Evolutionary conservation across 176 grass and related monocot species (phyloP).

Genomic region (Lolium perenne): DNA sequence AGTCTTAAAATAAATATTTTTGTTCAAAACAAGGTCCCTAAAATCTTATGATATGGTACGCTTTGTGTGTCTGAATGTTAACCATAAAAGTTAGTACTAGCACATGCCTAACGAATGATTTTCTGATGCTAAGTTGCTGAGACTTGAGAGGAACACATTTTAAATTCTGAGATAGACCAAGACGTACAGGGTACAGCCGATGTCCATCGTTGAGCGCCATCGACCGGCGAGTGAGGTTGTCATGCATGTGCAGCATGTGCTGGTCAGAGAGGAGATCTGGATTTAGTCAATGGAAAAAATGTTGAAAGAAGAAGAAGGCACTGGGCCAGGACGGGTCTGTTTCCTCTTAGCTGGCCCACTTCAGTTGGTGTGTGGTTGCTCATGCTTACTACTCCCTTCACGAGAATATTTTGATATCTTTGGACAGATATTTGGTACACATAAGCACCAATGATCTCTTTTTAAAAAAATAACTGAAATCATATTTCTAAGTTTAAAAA

Average conservation of each 20-base stretch:
- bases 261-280: not conserved
- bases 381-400: not conserved
- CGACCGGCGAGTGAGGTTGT: not conserved
- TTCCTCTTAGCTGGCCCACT: slow-evolving; percentile 7
- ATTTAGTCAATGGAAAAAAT: not conserved
- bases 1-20: no score
- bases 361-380: not conserved
- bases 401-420: not conserved
- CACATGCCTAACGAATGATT: no score
- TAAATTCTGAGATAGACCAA: not conserved
- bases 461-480: no score
- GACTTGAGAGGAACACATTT: not conserved
- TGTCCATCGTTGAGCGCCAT: not conserved
- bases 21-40: no score
- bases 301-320: not conserved
- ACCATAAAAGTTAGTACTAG: no score
- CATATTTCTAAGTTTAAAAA: no score
- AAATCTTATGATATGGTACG: no score
- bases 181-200: not conserved
- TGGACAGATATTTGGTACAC: no score
- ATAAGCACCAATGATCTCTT: no score
- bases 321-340: not conserved
- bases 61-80: no score
- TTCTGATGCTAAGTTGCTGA: not conserved
- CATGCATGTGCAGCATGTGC: slow-evolving; percentile 21